Evolutionary conservation across 108 stramenopile genomes (phyloP), one percentile per base, ranked within the genome.

Genomic region (Nitzschia inconspicua): DNA sequence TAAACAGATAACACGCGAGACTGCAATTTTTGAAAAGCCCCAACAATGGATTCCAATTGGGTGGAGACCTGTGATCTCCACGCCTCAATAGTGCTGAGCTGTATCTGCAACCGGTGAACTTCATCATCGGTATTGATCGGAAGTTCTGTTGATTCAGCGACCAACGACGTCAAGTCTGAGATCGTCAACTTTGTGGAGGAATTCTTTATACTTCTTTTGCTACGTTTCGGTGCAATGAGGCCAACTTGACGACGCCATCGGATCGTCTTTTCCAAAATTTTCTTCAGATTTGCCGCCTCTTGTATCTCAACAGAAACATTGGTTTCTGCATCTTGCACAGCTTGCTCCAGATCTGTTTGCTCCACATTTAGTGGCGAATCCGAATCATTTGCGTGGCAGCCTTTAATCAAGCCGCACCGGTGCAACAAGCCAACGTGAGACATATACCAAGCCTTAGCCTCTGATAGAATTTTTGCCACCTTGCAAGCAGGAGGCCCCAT

Each of bases 371-470:
- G 14, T 9, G 13, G 8, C 19, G 46, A 19, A n/a, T 7, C 8
- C 8, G 16, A 16, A 9, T n/a, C 9, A 8, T 8, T 47, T 16
- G 16, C 18, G 7, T 16, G 46, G 46, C 8, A 47, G 10, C 7
- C n/a, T n/a, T n/a, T n/a, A n/a, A n/a, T n/a, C n/a, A 83, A 60
- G 8, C 71, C 66, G 57, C 82, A 83, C 22, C 62, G 50, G 40
- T 59, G 43, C 19, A 84, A 14, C 14, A 88, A 49, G 3, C 53
- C 25, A n/a, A 57, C 47, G 48, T 86, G 62, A 22, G 68, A 69
- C 13, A 67, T 35, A 40, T 80, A 77, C 88, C 88, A 90, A 34
- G 49, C 54, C 53, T 90, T 85, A 11, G 88, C 78, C 41, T 86
- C 79, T 14, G 54, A 63, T 39, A 76, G 65, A 36, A 90, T 83